Conservation (phyloP, 1,284 basidiomycete genomes). For the Ceratobasidium sp. region DNA sequence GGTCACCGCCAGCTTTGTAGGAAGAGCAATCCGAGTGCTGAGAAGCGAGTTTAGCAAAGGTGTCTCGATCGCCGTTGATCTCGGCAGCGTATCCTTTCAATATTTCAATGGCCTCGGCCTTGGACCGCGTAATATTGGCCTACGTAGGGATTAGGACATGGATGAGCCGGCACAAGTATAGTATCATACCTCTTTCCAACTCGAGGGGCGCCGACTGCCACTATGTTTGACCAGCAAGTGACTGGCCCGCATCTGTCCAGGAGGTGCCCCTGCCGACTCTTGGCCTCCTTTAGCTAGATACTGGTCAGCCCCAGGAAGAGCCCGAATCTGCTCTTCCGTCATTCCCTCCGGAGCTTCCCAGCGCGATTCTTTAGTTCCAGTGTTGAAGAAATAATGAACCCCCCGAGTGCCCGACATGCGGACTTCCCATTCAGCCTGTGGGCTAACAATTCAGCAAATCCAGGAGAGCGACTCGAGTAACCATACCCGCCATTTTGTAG, state of each 20-base stretch:
- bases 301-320: constrained; percentile 77
- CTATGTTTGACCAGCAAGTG: constrained; percentile 96
- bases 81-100: constrained; percentile 74
- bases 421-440: constrained; percentile 74
- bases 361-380: constrained; percentile 74
- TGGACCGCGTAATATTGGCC: constrained; percentile 88
- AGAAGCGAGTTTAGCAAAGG: constrained; percentile 81
- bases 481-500: not conserved
- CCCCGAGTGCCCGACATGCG: constrained; percentile 84
- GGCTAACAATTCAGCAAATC: not conserved
- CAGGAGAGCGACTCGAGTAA: not conserved
- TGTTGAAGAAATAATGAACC: constrained; percentile 92
- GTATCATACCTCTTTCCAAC: constrained; percentile 88
- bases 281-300: constrained; percentile 60
- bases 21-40: constrained; percentile 90
- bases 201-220: constrained; percentile 87
- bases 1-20: constrained; percentile 82
- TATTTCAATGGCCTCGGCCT: constrained; percentile 87
- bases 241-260: constrained; percentile 87
- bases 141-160: constrained; percentile 54
- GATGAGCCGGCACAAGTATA: constrained; percentile 50
- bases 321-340: constrained; percentile 70
- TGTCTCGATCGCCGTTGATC: constrained; percentile 70
- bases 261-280: constrained; percentile 50
- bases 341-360: constrained; percentile 87